Evolutionary conservation across 495 filamentous ascomycete species (phyloP), one percentile per base, ranked within the genome.

Genomic region (Lophiotrema nucula): DNA sequence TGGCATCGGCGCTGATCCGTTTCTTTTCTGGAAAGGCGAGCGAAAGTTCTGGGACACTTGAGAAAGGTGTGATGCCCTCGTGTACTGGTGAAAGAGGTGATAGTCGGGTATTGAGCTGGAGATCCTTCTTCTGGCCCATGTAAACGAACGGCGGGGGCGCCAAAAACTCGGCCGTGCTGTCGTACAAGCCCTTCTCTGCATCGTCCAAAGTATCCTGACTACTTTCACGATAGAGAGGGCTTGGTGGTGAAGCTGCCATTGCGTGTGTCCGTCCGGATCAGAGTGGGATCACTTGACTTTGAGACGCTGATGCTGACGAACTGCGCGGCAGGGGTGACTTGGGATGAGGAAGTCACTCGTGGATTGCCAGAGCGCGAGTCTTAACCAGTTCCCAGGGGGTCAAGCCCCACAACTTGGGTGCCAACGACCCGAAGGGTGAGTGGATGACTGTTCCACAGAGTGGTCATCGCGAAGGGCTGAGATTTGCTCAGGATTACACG

Each of bases 131-230:
- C 44, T 70, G 58, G 44, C 60, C 62, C 25, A 67, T 35, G 44
- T 70, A 59, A n/a, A 57, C 68, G 6, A 63, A 42, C 5, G 70
- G 50, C 41, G 68, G 69, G 22, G 67, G 26, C 38, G 67, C 64
- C 1, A 67, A 47, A 27, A 70, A 52, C 23, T 56, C 67, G 25
- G 55, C 33, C n/a, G 63, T 66, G 60, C 58, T 67, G 59, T 74
- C 69, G 55, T 69, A 72, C 41, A 76, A 41, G 16, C 73, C 73
- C 64, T 74, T 74, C 61, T 76, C 74, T 16, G 72, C 70, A 60
- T 71, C 71, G 54, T 73, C 70, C 39, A 56, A 16, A 10, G 50
- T 59, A 56, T 71, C 66, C 23, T 62, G 50, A 23, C 58, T 61
- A 26, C 42, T 43, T 35, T 47, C 48, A 47, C 16, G 21, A 27